Conservation (phyloP, 306 rosid species). For the Sophora flavescens region DNA sequence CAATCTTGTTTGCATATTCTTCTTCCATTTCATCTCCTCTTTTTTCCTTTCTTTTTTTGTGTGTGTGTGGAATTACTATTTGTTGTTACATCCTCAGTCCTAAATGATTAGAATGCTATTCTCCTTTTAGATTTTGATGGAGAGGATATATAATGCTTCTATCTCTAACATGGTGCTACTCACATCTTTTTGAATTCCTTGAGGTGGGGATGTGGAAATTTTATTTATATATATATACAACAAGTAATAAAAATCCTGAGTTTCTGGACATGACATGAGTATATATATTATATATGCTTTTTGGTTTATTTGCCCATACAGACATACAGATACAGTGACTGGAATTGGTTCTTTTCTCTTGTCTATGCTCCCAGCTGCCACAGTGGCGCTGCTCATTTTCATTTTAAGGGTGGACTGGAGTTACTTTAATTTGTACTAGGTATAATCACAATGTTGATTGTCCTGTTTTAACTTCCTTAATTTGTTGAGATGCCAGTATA, state of each 20-base stretch:
- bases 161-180: slow-evolving; percentile 39
- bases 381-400: no score
- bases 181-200: neutral
- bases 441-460: no score
- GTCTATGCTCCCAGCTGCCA: neutral
- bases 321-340: no score
- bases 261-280: neutral
- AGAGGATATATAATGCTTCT: slow-evolving; percentile 35
- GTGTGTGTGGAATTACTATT: neutral
- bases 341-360: slow-evolving; percentile 21
- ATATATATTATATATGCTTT: no score
- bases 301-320: no score
- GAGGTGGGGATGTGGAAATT: slow-evolving; percentile 9
- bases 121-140: slow-evolving; percentile 17
- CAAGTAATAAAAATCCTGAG: slow-evolving; percentile 14
- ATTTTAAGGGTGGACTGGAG: no score
- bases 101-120: slow-evolving; percentile 16
- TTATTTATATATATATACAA: neutral
- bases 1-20: no score
- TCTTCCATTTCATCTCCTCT: slow-evolving; percentile 56
- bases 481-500: no score
- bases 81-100: slow-evolving; percentile 20
- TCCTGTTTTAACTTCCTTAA: no score
- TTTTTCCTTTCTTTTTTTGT: no score
- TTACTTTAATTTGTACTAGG: no score